Evolutionary conservation across 495 filamentous ascomycete genomes (phyloP), one percentile per base, ranked within the genome.

Genomic region (Chaetomium cochliodes): DNA sequence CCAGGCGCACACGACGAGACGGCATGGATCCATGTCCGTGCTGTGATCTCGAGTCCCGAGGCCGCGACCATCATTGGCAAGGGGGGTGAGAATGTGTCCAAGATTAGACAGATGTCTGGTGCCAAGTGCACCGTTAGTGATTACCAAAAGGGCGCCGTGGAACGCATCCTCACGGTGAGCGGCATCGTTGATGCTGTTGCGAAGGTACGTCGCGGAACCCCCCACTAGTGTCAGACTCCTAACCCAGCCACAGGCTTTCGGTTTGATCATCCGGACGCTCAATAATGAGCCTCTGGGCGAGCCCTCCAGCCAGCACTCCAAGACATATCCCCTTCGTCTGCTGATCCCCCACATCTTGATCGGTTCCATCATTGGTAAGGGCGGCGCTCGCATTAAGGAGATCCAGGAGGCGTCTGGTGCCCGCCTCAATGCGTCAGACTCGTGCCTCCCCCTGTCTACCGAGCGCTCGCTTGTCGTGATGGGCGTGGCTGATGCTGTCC

Each of bases 121-220:
- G 94, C 94, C 67, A 98, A 97, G 79, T 98, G 94, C 80, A 98
- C 96, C 39, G 92, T 98, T 67, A 97, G 92, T 80, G 94, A 98
- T 75, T 98, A 98, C 72, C 88, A 93, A 70, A 90, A 96, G 70
- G 94, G 94, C 67, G 93, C 94, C 41, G 92, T 97, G 30, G 94
- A 98, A 77, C 89, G 94, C 73, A 97, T 98, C 68, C 80, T 98
- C 71, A 98, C 94, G 37, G 96, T 98, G 59, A 97, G 92, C 77
- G 94, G 94, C 62, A 85, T 87, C 63, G 93, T 97, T 62, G 94
- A 98, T 80, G 92, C 92, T 64, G 92, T 93, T 69, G 96, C 94
- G 65, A 98, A 98, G 87, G 93, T 97, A 86, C 67, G 60, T 8
- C 42, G 2, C 39, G 18, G 25, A 44, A 16, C 39, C 22, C 23